Conservation (phyloP, 371 early-diverging fungal species). For the Blakeslea trispora region DNA sequence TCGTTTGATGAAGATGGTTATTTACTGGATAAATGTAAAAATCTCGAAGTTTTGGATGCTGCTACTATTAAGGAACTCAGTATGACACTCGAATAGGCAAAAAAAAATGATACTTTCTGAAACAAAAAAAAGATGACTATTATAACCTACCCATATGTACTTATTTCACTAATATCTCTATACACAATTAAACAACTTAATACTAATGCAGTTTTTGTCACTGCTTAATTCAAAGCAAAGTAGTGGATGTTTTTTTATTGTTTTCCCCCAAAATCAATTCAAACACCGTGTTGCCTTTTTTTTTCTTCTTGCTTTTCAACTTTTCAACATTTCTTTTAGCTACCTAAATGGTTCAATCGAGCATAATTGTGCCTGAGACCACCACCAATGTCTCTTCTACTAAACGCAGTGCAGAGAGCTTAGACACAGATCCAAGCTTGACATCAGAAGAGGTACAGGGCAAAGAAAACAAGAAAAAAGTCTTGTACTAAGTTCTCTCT, state of each 20-base stretch:
- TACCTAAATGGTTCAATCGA: slow-evolving; percentile 20
- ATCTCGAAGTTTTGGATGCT: slow-evolving; percentile 36
- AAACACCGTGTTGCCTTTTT: neutral
- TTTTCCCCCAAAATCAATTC: too few species aligned
- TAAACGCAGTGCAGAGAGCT: neutral
- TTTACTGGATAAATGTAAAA: slow-evolving; percentile 40
- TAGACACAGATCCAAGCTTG: neutral
- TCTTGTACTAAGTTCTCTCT: neutral
- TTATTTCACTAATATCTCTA: too few species aligned
- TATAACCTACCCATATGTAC: neutral
- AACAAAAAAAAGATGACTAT: too few species aligned
- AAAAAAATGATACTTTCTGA: neutral
- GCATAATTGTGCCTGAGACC: slow-evolving; percentile 11
- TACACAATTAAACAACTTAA: too few species aligned
- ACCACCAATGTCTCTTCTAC: neutral
- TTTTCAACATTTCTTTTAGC: neutral
- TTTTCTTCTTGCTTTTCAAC: neutral
- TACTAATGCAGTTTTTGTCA: too few species aligned
- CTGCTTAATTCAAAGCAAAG: too few species aligned
- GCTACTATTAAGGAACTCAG: slow-evolving; percentile 39
- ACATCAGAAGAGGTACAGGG: slow-evolving; percentile 6
- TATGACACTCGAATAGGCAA: slow-evolving; percentile 24
- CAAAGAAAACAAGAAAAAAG: neutral
- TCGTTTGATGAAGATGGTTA: slow-evolving; percentile 52
- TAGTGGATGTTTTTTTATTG: too few species aligned